Base-by-base conservation (phyloP, 1,284 basidiomycete species). In the Austroboletus niveus region DNA sequence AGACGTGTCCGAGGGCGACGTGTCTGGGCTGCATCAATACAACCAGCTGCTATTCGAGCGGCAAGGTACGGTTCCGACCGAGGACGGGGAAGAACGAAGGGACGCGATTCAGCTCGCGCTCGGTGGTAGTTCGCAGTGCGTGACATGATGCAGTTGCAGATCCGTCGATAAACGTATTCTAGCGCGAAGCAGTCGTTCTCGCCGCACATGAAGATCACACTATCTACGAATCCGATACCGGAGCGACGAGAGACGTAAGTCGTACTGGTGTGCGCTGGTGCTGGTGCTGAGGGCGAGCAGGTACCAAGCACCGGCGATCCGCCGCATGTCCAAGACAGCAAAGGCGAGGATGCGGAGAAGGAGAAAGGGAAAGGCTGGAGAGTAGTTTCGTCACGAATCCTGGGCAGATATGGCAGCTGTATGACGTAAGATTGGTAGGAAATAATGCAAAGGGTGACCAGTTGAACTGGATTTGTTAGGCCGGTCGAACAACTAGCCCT, bases 1-100 rank as follows among this genome's bases (percentile, higher is more conserved):
- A 10, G 72, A 73, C 30, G 61, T 65, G 8, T 74, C 71, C 22
- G 73, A 75, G 1, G 62, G 72, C 2, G 62, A 72, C 15, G 65
- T 79, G 22, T 65, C 69, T 10, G 82, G 87, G 5, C 68, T 94
- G 43, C 83, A 91, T 70, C 92, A 94, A 65, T 93, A 93, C 69
- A 94, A 90, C 58, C 77, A 86, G 56, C 70, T 87, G 15, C 82
- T 84, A 0, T 77, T 67, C 42, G 65, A 91, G 31, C 81, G 84
- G 53, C 76, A 72, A n/a, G 59, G 67, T 35, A 63, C 30, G 8
- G 54, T 63, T 11, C 53, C 59, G 11, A 53, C 53, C 36, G 64
- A 62, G 49, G 60, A 62, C 14, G 71, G 70, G 17, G 63, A 73
- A 51, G 66, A 69, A 8, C 67, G 74, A 31, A 48, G 59, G 29